These are phyloP conservation scores for Leucosporidium creatinivorum DNA, from an alignment of 768 basidiomycete species.

Conservation along the genomic window DNA sequence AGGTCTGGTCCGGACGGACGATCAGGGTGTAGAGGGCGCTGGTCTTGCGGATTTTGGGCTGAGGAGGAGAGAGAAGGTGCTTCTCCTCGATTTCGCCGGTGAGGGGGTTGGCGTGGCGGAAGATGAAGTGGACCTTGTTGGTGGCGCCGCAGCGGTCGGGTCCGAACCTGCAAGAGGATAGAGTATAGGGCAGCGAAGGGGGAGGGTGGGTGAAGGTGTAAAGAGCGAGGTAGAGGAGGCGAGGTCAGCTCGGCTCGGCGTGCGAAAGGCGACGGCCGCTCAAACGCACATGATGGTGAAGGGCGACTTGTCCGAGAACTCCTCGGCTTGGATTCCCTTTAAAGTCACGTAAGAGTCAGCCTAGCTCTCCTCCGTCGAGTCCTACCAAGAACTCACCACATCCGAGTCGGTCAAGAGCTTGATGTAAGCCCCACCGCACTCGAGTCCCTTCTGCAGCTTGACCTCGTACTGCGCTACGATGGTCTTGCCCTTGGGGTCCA, in stretches of 20 bases:
- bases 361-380: no score
- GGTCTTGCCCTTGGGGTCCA: conserved; percentile 72
- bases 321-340: conserved; percentile 91
- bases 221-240: background rate
- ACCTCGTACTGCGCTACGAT: conserved; percentile 97
- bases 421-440: conserved; percentile 98
- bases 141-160: conserved; percentile 60
- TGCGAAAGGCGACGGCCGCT: background rate
- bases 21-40: conserved; percentile 93
- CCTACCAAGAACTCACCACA: conserved; percentile 41
- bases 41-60: conserved; percentile 77
- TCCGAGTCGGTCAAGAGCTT: conserved; percentile 64
- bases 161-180: conserved; percentile 66
- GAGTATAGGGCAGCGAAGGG: background rate
- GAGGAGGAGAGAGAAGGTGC: conserved; percentile 74
- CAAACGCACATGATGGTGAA: conserved; percentile 43
- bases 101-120: conserved; percentile 91
- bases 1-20: conserved; percentile 88
- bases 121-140: conserved; percentile 91
- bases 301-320: conserved; percentile 86
- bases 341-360: no score
- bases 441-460: conserved; percentile 95
- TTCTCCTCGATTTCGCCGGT: conserved; percentile 95
- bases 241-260: background rate
- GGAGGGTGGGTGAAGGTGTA: no score